Percentiles rank a stretch among this genome's conserved stretches.
phyloP scores from a whole-genome alignment of 441 rosid genomes.

The Adansonia madagascariensis region DNA sequence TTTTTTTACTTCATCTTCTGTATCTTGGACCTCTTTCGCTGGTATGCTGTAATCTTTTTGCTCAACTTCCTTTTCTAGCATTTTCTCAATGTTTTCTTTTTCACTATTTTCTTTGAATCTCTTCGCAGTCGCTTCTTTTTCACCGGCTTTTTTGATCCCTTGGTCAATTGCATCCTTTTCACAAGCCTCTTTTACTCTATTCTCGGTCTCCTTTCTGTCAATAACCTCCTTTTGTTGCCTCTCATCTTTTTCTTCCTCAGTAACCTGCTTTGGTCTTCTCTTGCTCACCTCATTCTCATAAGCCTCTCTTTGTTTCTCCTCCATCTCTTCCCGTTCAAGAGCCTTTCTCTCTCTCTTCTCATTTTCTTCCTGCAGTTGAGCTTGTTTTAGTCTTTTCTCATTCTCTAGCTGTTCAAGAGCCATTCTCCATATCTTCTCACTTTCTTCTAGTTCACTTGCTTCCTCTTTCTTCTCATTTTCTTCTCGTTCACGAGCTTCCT shows the following conservation, averaged over 20 bases:
- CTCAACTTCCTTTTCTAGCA: too few species aligned
- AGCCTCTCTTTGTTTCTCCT: slow-evolving; percentile 37
- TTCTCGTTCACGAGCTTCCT: slow-evolving; percentile 37
- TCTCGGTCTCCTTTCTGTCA: too few species aligned
- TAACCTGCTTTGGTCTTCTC: slow-evolving; percentile 36
- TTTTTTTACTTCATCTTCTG: too few species aligned
- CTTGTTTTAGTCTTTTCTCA: slow-evolving; percentile 43
- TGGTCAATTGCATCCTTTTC: too few species aligned
- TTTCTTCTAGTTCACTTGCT: slow-evolving; percentile 41
- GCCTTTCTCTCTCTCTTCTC: slow-evolving; percentile 34
- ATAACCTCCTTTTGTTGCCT: slow-evolving; percentile 22
- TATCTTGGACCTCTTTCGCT: too few species aligned
- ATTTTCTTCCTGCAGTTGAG: slow-evolving; percentile 40
- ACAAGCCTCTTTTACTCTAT: too few species aligned
- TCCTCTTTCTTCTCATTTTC: slow-evolving; percentile 22
- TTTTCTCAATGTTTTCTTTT: too few species aligned
- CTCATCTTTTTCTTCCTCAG: slow-evolving; percentile 40
- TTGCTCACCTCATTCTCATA: slow-evolving; percentile 45
- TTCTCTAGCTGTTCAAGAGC: slow-evolving; percentile 48
- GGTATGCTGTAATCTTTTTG: too few species aligned
- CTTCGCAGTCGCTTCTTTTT: too few species aligned
- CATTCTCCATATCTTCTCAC: slow-evolving; percentile 43
- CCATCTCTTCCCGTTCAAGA: slow-evolving; percentile 40
- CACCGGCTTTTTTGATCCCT: too few species aligned
- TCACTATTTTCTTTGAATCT: too few species aligned